Evolutionary conservation across 495 filamentous ascomycete genomes (phyloP).

Genomic region (Parachaetomium inaequale): DNA sequence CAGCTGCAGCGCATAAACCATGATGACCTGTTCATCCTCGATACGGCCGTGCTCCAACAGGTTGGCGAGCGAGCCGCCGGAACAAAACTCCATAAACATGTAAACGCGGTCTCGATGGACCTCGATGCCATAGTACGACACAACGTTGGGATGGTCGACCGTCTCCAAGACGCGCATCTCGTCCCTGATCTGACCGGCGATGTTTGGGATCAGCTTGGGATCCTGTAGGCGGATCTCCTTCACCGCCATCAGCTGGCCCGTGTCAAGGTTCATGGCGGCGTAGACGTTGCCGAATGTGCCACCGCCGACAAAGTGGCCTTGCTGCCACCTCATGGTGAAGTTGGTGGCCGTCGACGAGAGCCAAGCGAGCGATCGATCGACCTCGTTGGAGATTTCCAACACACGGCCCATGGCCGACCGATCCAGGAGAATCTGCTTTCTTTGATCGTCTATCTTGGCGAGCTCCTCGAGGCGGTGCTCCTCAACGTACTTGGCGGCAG

Average conservation of each 20-base stretch:
- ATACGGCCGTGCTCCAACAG: slow-evolving; percentile 93
- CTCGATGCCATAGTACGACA: slow-evolving; percentile 96
- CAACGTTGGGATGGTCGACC: slow-evolving; percentile 94
- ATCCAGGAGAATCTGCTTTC: slow-evolving; percentile 80
- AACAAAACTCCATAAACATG: slow-evolving; percentile 99
- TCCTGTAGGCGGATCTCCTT: slow-evolving; percentile 98
- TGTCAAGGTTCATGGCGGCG: slow-evolving; percentile 93
- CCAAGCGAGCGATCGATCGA: slow-evolving; percentile 89
- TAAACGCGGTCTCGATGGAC: slow-evolving; percentile 98
- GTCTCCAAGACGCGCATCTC: slow-evolving; percentile 96
- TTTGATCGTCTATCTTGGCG: slow-evolving; percentile 66
- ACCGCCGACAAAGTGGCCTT: slow-evolving; percentile 93
- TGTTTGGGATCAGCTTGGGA: slow-evolving; percentile 89
- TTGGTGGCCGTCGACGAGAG: slow-evolving; percentile 92
- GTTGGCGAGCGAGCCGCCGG: slow-evolving; percentile 85
- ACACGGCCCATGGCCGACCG: slow-evolving; percentile 85
- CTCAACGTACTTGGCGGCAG: slow-evolving; percentile 68
- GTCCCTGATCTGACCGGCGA: slow-evolving; percentile 89
- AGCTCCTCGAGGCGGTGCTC: slow-evolving; percentile 70
- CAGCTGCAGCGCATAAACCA: slow-evolving; percentile 95
- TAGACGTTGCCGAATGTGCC: slow-evolving; percentile 98
- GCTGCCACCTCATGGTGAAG: slow-evolving; percentile 93
- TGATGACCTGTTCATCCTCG: slow-evolving; percentile 95
- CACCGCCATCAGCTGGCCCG: slow-evolving; percentile 94
- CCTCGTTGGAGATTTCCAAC: slow-evolving; percentile 89